These are phyloP conservation scores for Cutaneotrichosporon mucoides DNA, from an alignment of 1,284 basidiomycete species.

Conservation along the genomic window DNA sequence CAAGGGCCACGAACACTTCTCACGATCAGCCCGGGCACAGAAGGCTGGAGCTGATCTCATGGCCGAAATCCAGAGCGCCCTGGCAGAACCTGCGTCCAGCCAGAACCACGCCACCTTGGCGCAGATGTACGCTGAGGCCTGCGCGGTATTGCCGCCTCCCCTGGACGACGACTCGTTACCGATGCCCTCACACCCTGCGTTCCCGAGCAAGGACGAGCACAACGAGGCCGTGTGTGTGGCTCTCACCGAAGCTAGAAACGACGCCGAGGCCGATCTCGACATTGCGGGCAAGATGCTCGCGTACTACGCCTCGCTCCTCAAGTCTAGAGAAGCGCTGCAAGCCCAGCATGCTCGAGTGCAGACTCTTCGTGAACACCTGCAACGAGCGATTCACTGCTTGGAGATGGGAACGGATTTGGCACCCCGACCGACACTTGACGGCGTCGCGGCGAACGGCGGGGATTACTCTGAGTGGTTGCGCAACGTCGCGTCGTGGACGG, in stretches of 20 bases:
- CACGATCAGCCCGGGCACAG: constrained; percentile 16
- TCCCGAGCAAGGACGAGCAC: constrained; percentile 27
- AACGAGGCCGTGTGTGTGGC: constrained; percentile 15
- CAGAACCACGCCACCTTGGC: constrained; percentile 20
- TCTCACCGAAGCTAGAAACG: constrained; percentile 7
- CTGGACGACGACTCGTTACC: constrained; percentile 24
- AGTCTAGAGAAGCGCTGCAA: constrained; percentile 12
- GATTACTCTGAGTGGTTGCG: constrained; percentile 16
- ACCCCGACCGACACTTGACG: constrained; percentile 15
- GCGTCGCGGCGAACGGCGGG: constrained; percentile 3
- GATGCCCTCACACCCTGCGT: constrained; percentile 27
- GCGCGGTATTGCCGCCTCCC: constrained; percentile 16
- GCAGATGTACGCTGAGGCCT: constrained; percentile 7
- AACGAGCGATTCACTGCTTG: constrained; percentile 1
- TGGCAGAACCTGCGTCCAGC: constrained; percentile 24
- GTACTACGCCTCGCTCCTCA: constrained; percentile 26
- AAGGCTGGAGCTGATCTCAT: constrained; percentile 16
- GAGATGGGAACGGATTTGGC: constrained; percentile 4
- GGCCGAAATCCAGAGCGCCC: constrained; percentile 14
- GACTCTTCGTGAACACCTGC: constrained; percentile 9
- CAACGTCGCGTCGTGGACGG: constrained; percentile 8
- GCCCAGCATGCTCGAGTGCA: constrained; percentile 12
- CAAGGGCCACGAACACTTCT: constrained; percentile 27
- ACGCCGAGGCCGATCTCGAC: constrained; percentile 16
- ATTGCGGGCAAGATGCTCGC: constrained; percentile 18